These are phyloP conservation scores for Cydonia oblonga DNA, from an alignment of 331 rosid species.

Conservation along the genomic window DNA sequence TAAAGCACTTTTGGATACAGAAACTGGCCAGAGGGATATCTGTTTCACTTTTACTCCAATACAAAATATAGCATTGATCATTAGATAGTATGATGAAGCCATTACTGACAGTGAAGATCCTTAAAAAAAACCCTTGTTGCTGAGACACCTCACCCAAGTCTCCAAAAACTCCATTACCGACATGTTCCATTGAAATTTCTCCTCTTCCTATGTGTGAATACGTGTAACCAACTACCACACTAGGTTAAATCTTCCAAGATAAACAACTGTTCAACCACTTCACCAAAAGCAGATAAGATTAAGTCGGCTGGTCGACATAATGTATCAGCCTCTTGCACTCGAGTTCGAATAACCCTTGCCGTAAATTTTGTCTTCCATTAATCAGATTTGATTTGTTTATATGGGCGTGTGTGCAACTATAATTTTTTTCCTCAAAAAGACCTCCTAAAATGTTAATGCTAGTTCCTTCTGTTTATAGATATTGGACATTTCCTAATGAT, in stretches of 20 bases:
- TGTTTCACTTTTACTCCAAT: slow-evolving; percentile 1
- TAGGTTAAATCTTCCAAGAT: not conserved
- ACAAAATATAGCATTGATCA: not conserved
- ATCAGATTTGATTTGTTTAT: not conserved
- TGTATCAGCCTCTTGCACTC: not conserved
- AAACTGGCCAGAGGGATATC: not conserved
- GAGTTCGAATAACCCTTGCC: not conserved
- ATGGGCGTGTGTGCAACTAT: too few species aligned
- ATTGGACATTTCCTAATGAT: not conserved
- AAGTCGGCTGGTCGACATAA: too few species aligned
- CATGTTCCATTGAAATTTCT: not conserved
- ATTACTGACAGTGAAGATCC: slow-evolving; percentile 11
- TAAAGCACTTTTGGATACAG: slow-evolving; percentile 20
- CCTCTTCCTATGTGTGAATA: not conserved
- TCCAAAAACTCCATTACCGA: not conserved
- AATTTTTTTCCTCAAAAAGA: not conserved
- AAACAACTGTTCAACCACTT: not conserved
- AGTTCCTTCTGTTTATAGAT: not conserved
- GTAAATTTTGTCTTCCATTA: not conserved
- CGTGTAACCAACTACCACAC: not conserved
- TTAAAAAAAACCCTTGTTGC: not conserved
- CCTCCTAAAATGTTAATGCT: not conserved
- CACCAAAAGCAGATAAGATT: not conserved
- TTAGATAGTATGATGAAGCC: slow-evolving; percentile 8
- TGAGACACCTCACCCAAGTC: slow-evolving; percentile 24